Conservation (phyloP, 2,329 filamentous ascomycete species). For the Colletotrichum sp. region DNA sequence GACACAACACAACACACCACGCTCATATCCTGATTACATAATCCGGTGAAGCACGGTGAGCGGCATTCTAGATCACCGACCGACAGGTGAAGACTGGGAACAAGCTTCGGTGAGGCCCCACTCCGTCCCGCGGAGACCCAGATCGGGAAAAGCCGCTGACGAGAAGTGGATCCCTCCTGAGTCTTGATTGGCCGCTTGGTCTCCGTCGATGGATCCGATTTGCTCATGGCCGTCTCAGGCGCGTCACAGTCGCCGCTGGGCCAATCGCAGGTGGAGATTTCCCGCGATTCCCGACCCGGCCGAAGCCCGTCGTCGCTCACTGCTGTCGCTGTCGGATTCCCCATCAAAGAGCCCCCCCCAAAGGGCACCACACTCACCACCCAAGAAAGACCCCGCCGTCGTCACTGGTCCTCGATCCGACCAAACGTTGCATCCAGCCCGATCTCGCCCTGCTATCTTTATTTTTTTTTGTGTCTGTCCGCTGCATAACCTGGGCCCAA, state of each 20-base stretch:
- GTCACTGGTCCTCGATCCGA: too few species aligned
- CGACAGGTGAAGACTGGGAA: too few species aligned
- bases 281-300: conserved; percentile 1
- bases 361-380: not conserved
- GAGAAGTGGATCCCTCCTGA: not conserved
- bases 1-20: too few species aligned
- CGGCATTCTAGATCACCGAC: not conserved
- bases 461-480: not conserved
- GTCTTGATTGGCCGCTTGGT: not conserved
- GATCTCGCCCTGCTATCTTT: not conserved
- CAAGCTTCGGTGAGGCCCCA: not conserved
- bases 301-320: not conserved
- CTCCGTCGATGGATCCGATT: not conserved
- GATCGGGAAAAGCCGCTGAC: conserved; percentile 10
- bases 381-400: not conserved
- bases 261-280: not conserved
- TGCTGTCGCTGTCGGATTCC: not conserved
- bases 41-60: not conserved
- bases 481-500: too few species aligned
- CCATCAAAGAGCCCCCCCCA: too few species aligned
- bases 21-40: not conserved
- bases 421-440: too few species aligned
- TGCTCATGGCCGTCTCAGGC: conserved; percentile 18
- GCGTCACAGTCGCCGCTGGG: conserved; percentile 10
- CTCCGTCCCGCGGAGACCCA: not conserved